A percentile compares a stretch with the other conserved stretches of the same genome.
phyloP scores from a whole-genome alignment of 176 grass and related monocot genomes.

The Triticum timopheevii region DNA sequence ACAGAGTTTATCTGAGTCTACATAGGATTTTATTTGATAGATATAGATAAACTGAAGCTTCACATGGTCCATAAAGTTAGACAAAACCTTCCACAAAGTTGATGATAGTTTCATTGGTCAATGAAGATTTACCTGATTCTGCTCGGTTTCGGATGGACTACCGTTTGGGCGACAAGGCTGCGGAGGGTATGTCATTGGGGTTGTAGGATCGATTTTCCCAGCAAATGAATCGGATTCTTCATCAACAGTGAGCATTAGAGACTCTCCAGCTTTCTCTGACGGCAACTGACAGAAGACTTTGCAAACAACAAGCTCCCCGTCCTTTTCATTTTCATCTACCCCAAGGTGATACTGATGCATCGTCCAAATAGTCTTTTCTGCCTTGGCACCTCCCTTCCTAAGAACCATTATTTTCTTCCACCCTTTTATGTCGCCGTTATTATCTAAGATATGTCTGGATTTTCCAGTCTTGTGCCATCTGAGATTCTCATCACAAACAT shows the following conservation, averaged over 20 bases:
- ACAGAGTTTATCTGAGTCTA: not conserved
- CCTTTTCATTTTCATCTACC: conserved; percentile 64
- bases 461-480: no score
- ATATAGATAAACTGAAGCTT: not conserved
- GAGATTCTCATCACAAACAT: no score
- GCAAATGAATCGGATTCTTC: conserved; percentile 40
- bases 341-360: conserved; percentile 97
- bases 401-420: conserved; percentile 98
- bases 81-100: not conserved
- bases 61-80: not conserved
- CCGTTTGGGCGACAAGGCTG: conserved; percentile 45
- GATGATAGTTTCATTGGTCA: not conserved
- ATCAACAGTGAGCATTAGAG: conserved; percentile 19
- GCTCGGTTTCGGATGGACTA: conserved; percentile 38
- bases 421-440: conserved; percentile 61
- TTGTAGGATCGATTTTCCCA: conserved; percentile 59
- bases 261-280: conserved; percentile 37
- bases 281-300: conserved; percentile 69
- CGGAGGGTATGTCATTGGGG: conserved; percentile 61
- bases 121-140: conserved; percentile 50
- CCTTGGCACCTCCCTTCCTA: conserved; percentile 43
- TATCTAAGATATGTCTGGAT: conserved; percentile 41
- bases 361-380: conserved; percentile 70
- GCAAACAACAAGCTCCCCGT: conserved; percentile 65
- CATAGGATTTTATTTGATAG: not conserved